phyloP scores from a whole-genome alignment of 2,329 filamentous ascomycete species.

The Camillea tinctor region DNA sequence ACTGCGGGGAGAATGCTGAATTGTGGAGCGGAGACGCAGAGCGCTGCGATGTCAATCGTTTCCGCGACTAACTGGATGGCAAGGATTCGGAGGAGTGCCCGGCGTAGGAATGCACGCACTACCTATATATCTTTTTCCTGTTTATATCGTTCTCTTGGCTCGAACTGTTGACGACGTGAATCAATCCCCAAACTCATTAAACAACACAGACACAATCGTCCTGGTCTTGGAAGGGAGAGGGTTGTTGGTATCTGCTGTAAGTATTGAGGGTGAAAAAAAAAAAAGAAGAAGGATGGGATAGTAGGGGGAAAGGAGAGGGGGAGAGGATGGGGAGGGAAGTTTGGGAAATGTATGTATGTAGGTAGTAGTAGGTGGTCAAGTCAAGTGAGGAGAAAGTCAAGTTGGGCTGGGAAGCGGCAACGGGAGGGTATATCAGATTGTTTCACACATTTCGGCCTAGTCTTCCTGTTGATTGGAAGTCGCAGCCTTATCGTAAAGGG shows the following conservation, averaged over 20 bases:
- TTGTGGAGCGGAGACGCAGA: not conserved
- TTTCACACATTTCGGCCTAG: slow-evolving; percentile 15
- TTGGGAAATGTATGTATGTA: slow-evolving; percentile 5
- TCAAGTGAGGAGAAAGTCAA: slow-evolving; percentile 12
- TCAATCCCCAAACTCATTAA: not conserved
- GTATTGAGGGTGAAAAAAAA: not conserved
- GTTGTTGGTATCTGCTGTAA: too few species aligned
- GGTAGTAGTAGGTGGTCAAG: not conserved
- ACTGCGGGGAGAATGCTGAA: not conserved
- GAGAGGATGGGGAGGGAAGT: not conserved
- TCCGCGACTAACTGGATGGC: not conserved
- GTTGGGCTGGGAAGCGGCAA: slow-evolving; percentile 14
- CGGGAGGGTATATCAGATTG: slow-evolving; percentile 20
- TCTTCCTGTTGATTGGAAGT: slow-evolving; percentile 22
- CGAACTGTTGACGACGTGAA: not conserved
- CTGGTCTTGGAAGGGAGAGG: too few species aligned
- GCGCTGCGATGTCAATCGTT: not conserved
- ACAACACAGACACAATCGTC: not conserved
- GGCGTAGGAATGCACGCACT: not conserved
- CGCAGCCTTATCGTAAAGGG: slow-evolving; percentile 30
- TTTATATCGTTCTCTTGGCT: too few species aligned
- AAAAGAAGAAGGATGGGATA: not conserved
- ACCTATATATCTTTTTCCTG: not conserved
- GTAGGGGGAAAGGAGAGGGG: not conserved
- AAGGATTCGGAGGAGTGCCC: not conserved